phyloP scores from a whole-genome alignment of 306 rosid species.

The Pachyrhizus erosus region DNA sequence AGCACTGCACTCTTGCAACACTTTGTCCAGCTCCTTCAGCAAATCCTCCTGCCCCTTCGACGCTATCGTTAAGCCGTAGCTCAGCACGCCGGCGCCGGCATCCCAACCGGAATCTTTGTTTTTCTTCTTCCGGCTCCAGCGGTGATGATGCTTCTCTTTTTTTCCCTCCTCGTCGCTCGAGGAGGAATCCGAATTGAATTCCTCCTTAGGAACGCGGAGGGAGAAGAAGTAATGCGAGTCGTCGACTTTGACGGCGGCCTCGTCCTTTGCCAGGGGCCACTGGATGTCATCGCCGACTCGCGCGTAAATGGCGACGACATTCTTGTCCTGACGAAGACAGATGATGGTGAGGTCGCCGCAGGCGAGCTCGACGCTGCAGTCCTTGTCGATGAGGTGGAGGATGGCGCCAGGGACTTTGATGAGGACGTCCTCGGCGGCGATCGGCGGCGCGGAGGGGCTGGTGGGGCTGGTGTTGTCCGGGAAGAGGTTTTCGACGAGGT shows the following conservation, averaged over 20 bases:
- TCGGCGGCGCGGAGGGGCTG: conserved; percentile 50
- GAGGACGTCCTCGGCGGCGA: conserved; percentile 63
- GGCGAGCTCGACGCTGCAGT: conserved; percentile 85
- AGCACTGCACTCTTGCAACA: conserved; percentile 63
- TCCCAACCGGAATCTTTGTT: neutral
- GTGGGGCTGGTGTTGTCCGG: conserved; percentile 39
- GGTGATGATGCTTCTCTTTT: neutral
- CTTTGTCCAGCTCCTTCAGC: conserved; percentile 65
- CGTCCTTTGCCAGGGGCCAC: conserved; percentile 86
- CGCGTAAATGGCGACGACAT: conserved; percentile 61
- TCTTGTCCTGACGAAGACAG: conserved; percentile 60
- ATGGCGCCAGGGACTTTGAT: conserved; percentile 84
- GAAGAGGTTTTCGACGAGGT: conserved; percentile 59
- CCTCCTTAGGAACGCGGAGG: conserved; percentile 50
- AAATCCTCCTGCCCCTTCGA: conserved; percentile 77
- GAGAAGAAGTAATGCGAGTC: conserved; percentile 87
- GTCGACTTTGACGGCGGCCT: conserved; percentile 76
- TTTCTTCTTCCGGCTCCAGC: neutral
- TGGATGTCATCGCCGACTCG: conserved; percentile 71
- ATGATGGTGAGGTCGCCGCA: conserved; percentile 66
- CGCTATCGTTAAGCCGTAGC: conserved; percentile 87
- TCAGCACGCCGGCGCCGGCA: conserved; percentile 45
- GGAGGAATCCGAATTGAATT: conserved; percentile 46
- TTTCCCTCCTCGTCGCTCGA: conserved; percentile 50
- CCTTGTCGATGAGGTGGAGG: conserved; percentile 77